These are phyloP conservation scores for Solanum piurae DNA, from an alignment of 257 asterid species.

Conservation along the genomic window DNA sequence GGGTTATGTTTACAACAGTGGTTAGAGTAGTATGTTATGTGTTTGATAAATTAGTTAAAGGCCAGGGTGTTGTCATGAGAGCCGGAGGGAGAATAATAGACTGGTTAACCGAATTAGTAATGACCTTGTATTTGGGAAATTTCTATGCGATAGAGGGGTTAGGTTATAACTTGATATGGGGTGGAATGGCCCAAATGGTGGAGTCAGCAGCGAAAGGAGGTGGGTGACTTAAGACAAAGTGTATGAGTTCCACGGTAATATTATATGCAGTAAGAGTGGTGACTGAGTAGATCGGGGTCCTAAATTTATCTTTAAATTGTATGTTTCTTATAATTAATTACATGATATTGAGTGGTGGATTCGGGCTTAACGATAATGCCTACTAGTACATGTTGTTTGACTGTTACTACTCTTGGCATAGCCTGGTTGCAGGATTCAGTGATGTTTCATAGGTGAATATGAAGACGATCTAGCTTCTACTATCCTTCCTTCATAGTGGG, in stretches of 20 bases:
- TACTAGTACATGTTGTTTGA: neutral
- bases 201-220: neutral
- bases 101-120: neutral
- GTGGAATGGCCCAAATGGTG: neutral
- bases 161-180: neutral
- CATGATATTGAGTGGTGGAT: neutral
- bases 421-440: neutral
- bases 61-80: neutral
- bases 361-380: neutral
- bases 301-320: too few relatives aligned
- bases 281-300: too few relatives aligned
- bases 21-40: neutral
- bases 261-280: neutral
- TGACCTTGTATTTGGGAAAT: neutral
- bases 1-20: neutral
- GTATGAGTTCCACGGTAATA: too few relatives aligned
- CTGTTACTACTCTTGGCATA: neutral
- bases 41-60: neutral
- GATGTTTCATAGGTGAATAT: neutral
- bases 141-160: too few relatives aligned
- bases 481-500: neutral
- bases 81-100: neutral
- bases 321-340: too few relatives aligned
- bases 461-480: neutral
- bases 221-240: neutral